These are phyloP conservation scores for Xerocomellus intermedius DNA, from an alignment of 768 basidiomycete genomes.

Conservation along the genomic window DNA sequence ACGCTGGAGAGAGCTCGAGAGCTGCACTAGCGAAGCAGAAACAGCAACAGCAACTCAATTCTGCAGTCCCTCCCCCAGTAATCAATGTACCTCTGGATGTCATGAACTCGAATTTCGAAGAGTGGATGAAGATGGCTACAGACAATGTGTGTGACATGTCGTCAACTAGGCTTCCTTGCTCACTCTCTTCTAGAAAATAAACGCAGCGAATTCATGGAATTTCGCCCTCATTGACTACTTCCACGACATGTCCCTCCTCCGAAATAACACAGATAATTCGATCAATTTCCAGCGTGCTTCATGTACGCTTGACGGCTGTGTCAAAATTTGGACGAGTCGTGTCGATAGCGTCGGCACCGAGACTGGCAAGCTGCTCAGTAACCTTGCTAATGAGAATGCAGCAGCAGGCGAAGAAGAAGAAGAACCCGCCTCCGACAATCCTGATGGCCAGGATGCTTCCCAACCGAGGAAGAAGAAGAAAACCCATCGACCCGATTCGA, in stretches of 20 bases:
- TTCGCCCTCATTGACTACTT: slow-evolving; percentile 99
- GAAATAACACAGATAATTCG: slow-evolving; percentile 90
- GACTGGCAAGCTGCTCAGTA: slow-evolving; percentile 91
- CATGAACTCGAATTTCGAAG: slow-evolving; percentile 93
- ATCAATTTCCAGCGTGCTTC: slow-evolving; percentile 99
- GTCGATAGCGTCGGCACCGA: slow-evolving; percentile 97
- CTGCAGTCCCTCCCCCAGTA: slow-evolving; percentile 53
- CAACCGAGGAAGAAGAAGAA: slow-evolving; percentile 62
- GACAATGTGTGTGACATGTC: slow-evolving; percentile 72
- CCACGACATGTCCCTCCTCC: slow-evolving; percentile 93
- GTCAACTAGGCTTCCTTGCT: not conserved
- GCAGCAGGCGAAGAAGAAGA: slow-evolving; percentile 60
- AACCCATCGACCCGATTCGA: slow-evolving; percentile 69
- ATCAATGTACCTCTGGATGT: slow-evolving; percentile 72
- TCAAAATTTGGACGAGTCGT: slow-evolving; percentile 98
- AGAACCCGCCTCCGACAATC: slow-evolving; percentile 55
- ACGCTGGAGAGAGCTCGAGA: slow-evolving; percentile 40
- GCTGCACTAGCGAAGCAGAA: slow-evolving; percentile 53
- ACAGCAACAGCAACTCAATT: slow-evolving; percentile 55
- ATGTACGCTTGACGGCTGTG: slow-evolving; percentile 95
- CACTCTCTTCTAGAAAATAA: slow-evolving; percentile 82
- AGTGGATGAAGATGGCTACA: slow-evolving; percentile 99
- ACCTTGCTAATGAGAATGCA: slow-evolving; percentile 69
- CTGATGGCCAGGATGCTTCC: slow-evolving; percentile 63
- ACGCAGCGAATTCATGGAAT: slow-evolving; percentile 95